Percentiles rank a stretch among this genome's conserved stretches.
These are phyloP conservation scores for Saturnispora mendoncae DNA, from an alignment of 805 yeast species.

Conservation along the genomic window DNA sequence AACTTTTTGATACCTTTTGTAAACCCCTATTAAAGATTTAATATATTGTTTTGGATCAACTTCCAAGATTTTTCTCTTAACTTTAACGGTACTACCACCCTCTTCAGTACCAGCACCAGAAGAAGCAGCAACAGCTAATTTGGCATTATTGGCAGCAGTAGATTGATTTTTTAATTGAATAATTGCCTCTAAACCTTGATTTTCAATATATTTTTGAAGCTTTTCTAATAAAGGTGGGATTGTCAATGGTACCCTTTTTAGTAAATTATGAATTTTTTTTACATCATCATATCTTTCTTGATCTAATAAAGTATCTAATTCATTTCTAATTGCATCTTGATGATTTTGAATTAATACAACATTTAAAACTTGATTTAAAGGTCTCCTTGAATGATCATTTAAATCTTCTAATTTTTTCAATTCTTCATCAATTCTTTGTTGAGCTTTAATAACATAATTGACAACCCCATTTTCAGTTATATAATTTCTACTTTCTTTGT, in stretches of 20 bases:
- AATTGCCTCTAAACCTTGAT: slow-evolving; percentile 52
- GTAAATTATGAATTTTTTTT: slow-evolving; percentile 63
- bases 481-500: slow-evolving; percentile 57
- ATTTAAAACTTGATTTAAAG: slow-evolving; percentile 68
- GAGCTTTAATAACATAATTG: slow-evolving; percentile 84
- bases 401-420: slow-evolving; percentile 66
- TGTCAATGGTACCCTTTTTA: slow-evolving; percentile 72
- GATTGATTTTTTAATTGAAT: slow-evolving; percentile 39
- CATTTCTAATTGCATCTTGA: slow-evolving; percentile 64
- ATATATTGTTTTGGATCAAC: slow-evolving; percentile 70
- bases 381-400: slow-evolving; percentile 77
- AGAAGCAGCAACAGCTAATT: slow-evolving; percentile 2
- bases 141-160: slow-evolving; percentile 12
- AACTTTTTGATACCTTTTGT: slow-evolving; percentile 55
- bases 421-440: slow-evolving; percentile 75
- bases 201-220: slow-evolving; percentile 64
- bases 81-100: slow-evolving; percentile 1
- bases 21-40: slow-evolving; percentile 62
- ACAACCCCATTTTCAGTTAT: slow-evolving; percentile 72
- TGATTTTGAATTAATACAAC: slow-evolving; percentile 70
- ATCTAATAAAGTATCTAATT: slow-evolving; percentile 66
- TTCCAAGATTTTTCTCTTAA: slow-evolving; percentile 9
- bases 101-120: slow-evolving; percentile 3
- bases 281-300: slow-evolving; percentile 65
- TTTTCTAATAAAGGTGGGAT: slow-evolving; percentile 67